phyloP scores from a whole-genome alignment of 345 rosid species.

The Brassica cretica region DNA sequence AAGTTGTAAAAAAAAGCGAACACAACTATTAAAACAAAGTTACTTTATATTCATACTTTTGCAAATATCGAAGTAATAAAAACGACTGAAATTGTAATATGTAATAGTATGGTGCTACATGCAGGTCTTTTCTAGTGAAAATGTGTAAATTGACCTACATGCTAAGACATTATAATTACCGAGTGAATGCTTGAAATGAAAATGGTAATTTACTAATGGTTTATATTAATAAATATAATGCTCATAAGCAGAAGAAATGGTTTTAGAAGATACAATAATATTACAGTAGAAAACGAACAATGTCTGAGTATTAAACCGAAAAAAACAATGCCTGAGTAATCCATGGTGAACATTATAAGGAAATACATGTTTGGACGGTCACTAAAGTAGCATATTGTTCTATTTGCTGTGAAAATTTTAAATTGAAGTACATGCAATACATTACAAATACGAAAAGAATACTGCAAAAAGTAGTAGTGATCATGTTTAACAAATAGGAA shows the following conservation, averaged over 20 bases:
- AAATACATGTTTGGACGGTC: not conserved
- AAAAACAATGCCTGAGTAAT: constrained; percentile 11
- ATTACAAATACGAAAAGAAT: not conserved
- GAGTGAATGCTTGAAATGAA: not conserved
- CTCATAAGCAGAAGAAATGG: not conserved
- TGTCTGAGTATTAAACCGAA: not conserved
- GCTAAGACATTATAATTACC: not conserved
- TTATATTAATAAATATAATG: not conserved
- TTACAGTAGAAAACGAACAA: not conserved
- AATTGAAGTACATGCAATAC: not conserved
- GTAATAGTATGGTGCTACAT: not conserved
- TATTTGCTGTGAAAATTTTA: not conserved
- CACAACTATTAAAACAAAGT: not conserved
- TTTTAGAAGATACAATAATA: not conserved
- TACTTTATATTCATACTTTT: not conserved
- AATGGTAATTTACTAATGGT: not conserved
- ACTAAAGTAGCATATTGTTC: not conserved
- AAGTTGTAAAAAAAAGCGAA: not conserved
- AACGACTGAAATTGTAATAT: not conserved
- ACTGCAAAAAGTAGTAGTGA: not conserved
- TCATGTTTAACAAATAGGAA: not conserved
- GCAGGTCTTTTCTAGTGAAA: not conserved
- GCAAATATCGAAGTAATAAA: not conserved
- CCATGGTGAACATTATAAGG: not conserved
- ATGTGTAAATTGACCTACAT: not conserved